Percentiles rank a stretch among this genome's conserved stretches.
Evolutionary conservation across 2,329 filamentous ascomycete species (phyloP).

Genomic region (Colletotrichum sp.): DNA sequence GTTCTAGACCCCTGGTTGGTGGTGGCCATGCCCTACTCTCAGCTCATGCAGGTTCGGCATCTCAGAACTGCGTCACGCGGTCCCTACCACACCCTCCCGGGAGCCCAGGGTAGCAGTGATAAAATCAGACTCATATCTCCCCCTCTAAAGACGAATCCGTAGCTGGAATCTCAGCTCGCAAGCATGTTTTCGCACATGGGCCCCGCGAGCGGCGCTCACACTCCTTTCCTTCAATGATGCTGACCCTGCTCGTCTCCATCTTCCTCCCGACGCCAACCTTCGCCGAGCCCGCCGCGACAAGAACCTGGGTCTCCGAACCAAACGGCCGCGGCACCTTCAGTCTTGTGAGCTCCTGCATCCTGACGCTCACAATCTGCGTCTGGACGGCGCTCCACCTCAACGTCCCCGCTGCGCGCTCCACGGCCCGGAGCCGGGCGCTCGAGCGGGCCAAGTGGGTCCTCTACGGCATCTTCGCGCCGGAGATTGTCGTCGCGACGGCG

Average conservation of each 20-base stretch:
- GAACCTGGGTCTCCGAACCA: constrained; percentile 22
- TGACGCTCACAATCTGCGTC: constrained; percentile 37
- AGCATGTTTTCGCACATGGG: background rate
- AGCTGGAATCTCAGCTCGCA: background rate
- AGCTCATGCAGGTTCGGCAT: constrained; percentile 4
- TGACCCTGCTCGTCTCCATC: background rate
- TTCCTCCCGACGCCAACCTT: background rate
- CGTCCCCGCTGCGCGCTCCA: constrained; percentile 26
- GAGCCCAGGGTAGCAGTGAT: background rate
- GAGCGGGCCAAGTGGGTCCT: constrained; percentile 31
- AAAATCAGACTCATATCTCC: background rate
- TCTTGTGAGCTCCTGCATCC: constrained; percentile 34
- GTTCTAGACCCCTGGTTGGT: background rate
- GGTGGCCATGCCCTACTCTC: constrained; percentile 8
- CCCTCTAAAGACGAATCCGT: background rate
- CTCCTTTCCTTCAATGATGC: background rate
- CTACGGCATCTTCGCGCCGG: constrained; percentile 34
- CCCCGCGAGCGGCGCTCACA: background rate
- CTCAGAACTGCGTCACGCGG: background rate
- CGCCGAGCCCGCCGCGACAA: background rate
- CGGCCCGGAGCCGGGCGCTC: background rate
- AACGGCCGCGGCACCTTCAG: constrained; percentile 32
- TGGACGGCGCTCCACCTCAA: constrained; percentile 40
- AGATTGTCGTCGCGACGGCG: constrained; percentile 33
- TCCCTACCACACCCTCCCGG: background rate